phyloP scores from a whole-genome alignment of 179 eudicot genomes.

The Corrigiola litoralis region DNA sequence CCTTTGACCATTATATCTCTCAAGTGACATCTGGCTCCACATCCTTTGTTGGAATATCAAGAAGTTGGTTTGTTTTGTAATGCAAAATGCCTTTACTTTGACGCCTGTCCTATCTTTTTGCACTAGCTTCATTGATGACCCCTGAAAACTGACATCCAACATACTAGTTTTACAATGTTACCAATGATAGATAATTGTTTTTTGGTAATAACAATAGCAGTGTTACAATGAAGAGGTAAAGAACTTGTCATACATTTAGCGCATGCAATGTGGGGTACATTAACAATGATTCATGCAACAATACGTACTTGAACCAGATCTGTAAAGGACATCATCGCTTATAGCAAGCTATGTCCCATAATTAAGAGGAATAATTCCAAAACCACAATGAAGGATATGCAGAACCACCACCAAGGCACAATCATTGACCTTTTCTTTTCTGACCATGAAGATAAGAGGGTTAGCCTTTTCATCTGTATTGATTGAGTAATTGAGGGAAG shows the following conservation, averaged over 20 bases:
- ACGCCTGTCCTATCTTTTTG: neutral
- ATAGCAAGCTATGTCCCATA: neutral
- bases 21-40: neutral
- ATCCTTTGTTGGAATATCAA: neutral
- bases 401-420: slow-evolving; percentile 11
- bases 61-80: neutral
- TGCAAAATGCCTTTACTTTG: neutral
- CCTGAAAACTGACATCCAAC: neutral
- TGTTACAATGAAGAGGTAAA: neutral
- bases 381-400: neutral
- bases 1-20: neutral
- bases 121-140: neutral
- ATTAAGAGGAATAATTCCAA: neutral
- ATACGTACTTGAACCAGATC: too few relatives aligned
- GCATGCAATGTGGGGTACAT: too few relatives aligned
- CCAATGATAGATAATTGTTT: neutral
- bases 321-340: too few relatives aligned
- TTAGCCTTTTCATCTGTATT: neutral
- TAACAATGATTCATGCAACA: too few relatives aligned
- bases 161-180: neutral
- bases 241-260: neutral
- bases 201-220: neutral
- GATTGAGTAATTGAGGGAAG: neutral
- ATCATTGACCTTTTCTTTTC: neutral
- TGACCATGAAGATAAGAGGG: neutral